Percentiles rank a stretch among this genome's conserved stretches.
Evolutionary conservation across 257 asterid species (phyloP).

Genomic region (Thymus mandschuricus): DNA sequence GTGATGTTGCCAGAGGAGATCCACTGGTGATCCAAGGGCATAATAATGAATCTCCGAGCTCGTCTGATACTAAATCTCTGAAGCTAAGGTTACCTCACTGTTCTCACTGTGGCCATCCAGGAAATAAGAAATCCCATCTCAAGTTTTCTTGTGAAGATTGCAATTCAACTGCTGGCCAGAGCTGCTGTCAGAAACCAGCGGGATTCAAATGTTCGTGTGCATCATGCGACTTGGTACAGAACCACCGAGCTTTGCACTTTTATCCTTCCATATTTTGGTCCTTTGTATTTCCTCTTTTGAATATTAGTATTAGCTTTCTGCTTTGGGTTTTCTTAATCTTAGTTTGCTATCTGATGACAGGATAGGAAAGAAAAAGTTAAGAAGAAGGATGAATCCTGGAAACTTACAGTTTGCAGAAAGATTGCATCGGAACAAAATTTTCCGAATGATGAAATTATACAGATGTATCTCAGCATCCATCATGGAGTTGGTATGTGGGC

Average conservation of each 20-base stretch:
- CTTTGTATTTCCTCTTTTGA: neutral
- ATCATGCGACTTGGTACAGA: constrained; percentile 66
- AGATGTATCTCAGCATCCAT: constrained; percentile 61
- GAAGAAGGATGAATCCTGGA: constrained; percentile 68
- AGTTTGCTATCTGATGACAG: constrained; percentile 49
- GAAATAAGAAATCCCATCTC: constrained; percentile 80
- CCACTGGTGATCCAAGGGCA: constrained; percentile 32
- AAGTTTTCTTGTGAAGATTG: constrained; percentile 72
- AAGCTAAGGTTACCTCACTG: constrained; percentile 73
- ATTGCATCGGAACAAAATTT: constrained; percentile 67
- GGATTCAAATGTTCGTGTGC: constrained; percentile 82
- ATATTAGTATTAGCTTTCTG: constrained; percentile 20
- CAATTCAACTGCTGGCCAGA: constrained; percentile 50
- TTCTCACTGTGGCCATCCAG: constrained; percentile 93
- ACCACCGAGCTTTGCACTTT: constrained; percentile 15
- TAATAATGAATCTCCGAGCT: constrained; percentile 31
- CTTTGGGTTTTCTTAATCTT: constrained; percentile 21
- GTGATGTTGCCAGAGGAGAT: constrained; percentile 60
- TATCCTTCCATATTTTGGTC: neutral
- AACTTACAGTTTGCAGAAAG: constrained; percentile 63
- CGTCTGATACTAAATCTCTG: constrained; percentile 45
- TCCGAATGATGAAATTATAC: constrained; percentile 68
- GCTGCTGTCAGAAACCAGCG: constrained; percentile 61
- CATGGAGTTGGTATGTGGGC: constrained; percentile 56
- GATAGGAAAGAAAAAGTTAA: constrained; percentile 64